Conservation (phyloP, 2,329 filamentous ascomycete species). For the Hypoxylon sp. region DNA sequence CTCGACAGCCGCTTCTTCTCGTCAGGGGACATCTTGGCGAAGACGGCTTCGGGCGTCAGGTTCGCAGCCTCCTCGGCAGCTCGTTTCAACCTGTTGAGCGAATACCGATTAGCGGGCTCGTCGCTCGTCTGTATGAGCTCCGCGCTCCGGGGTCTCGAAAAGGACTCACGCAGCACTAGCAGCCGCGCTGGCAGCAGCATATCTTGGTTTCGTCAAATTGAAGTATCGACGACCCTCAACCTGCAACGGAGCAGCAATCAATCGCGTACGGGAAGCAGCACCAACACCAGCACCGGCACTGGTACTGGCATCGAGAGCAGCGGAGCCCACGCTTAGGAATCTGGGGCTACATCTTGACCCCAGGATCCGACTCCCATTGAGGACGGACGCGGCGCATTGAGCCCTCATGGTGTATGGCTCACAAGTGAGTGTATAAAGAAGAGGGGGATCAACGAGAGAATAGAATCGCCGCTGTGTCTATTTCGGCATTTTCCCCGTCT, state of each 20-base stretch:
- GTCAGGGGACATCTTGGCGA: constrained; percentile 79
- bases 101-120: constrained; percentile 7
- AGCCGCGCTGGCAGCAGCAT: constrained; percentile 44
- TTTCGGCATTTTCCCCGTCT: constrained; percentile 6
- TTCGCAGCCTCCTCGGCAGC: constrained; percentile 63
- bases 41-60: constrained; percentile 67
- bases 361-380: constrained; percentile 49
- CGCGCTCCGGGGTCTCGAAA: not conserved
- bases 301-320: constrained; percentile 35
- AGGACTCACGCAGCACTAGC: constrained; percentile 51
- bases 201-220: constrained; percentile 48
- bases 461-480: constrained; percentile 9
- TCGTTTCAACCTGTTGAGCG: constrained; percentile 50
- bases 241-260: constrained; percentile 45
- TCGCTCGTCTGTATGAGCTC: not conserved
- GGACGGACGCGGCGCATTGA: constrained; percentile 49
- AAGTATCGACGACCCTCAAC: constrained; percentile 50
- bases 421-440: constrained; percentile 24
- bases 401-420: constrained; percentile 50
- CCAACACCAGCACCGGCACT: constrained; percentile 15
- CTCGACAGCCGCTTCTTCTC: constrained; percentile 80
- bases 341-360: constrained; percentile 45
- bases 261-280: constrained; percentile 43
- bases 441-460: constrained; percentile 1
- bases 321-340: constrained; percentile 46